Conservation (phyloP, 257 asterid genomes). For the Euphrasia confusa region DNA sequence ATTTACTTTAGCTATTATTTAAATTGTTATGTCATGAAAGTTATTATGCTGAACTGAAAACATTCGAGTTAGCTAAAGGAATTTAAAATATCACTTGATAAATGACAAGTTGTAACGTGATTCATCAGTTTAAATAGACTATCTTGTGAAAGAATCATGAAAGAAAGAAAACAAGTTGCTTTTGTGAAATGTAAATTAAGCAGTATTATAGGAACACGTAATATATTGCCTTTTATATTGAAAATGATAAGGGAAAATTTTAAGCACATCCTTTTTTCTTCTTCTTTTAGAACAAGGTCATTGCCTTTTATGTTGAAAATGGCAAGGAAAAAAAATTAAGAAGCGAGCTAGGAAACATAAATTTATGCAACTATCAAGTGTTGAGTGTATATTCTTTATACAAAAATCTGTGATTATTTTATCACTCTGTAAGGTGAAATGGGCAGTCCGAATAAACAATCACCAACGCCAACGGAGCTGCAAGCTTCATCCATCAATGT, state of each 20-base stretch:
- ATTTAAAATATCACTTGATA: background rate
- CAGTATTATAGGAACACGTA: background rate
- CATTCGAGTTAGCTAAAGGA: background rate
- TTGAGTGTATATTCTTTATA: background rate
- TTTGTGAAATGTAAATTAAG: background rate
- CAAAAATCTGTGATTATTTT: background rate
- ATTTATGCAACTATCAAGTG: background rate
- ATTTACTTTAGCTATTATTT: constrained; percentile 7
- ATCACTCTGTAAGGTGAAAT: background rate
- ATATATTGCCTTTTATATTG: background rate
- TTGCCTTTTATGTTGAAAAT: background rate
- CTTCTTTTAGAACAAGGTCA: background rate
- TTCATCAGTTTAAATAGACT: background rate
- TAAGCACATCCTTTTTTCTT: background rate
- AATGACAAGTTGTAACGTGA: constrained; percentile 7
- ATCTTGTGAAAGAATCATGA: background rate
- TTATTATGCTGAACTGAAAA: background rate
- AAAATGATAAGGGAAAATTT: background rate
- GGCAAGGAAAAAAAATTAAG: background rate
- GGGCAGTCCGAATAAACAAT: background rate
- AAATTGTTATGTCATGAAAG: background rate
- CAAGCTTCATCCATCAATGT: background rate
- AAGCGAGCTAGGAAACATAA: background rate
- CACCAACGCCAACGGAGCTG: background rate
- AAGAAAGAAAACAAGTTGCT: background rate